phyloP scores from a whole-genome alignment of 257 asterid species.

The Salvia splendens region DNA sequence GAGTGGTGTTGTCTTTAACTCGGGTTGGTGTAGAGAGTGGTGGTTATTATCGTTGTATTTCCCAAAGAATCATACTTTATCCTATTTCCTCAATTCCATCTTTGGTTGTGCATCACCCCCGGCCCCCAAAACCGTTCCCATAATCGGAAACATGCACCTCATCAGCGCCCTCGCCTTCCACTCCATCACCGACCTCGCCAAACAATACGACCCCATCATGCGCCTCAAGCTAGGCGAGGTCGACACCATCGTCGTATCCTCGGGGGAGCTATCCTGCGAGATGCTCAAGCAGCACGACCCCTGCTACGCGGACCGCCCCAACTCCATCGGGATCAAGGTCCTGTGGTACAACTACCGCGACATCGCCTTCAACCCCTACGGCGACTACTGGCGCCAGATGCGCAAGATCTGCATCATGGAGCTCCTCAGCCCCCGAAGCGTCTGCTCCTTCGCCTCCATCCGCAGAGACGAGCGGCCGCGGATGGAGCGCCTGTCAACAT shows the following conservation, averaged over 20 bases:
- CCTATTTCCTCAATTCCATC: no score
- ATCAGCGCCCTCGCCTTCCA: neutral
- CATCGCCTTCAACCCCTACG: conserved; percentile 26
- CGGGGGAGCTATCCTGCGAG: neutral
- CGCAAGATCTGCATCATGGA: conserved; percentile 25
- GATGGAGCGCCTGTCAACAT: conserved; percentile 21
- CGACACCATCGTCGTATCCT: neutral
- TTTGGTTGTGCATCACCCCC: no score
- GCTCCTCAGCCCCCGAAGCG: conserved; percentile 30
- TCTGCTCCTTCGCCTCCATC: conserved; percentile 26
- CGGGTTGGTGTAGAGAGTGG: no score
- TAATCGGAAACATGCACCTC: conserved; percentile 14
- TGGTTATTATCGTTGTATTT: no score
- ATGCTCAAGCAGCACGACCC: conserved; percentile 19
- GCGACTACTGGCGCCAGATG: conserved; percentile 37
- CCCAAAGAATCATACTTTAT: no score
- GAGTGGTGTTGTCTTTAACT: no score
- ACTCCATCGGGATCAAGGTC: conserved; percentile 7
- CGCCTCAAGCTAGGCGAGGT: conserved; percentile 21
- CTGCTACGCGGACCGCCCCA: neutral
- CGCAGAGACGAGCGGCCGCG: conserved; percentile 15
- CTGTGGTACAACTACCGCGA: conserved; percentile 30
- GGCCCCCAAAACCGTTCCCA: conserved; percentile 5
- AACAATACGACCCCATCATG: conserved; percentile 12
- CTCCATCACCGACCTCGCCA: neutral